phyloP scores from a whole-genome alignment of 768 basidiomycete species.

The Suillus subaureus region DNA sequence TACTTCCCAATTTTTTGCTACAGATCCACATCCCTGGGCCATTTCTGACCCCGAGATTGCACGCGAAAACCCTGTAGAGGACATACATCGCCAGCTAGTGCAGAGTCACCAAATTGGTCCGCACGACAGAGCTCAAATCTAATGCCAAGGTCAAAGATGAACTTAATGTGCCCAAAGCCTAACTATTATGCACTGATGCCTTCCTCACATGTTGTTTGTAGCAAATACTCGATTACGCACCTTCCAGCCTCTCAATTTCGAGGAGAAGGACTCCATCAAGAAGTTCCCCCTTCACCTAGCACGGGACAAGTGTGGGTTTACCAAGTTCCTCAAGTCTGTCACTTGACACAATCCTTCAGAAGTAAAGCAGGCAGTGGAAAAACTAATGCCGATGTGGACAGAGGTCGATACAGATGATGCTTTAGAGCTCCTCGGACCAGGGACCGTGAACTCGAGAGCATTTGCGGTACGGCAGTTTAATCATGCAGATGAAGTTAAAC shows the following conservation, averaged over 20 bases:
- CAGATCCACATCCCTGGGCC: conserved; percentile 80
- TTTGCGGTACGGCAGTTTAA: conserved; percentile 92
- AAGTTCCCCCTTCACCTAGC: conserved; percentile 97
- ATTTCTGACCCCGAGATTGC: conserved; percentile 89
- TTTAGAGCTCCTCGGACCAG: conserved; percentile 89
- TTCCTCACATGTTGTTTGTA: conserved; percentile 30
- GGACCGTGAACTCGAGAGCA: conserved; percentile 87
- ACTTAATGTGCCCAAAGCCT: conserved; percentile 62
- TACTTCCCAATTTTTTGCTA: conserved; percentile 51
- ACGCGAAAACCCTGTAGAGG: conserved; percentile 95
- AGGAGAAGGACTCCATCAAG: conserved; percentile 97
- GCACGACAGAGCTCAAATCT: conserved; percentile 93
- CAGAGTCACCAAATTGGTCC: conserved; percentile 94
- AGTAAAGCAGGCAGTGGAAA: conserved; percentile 97
- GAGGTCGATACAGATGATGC: conserved; percentile 98
- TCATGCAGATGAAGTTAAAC: conserved; percentile 71
- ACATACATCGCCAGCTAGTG: conserved; percentile 91
- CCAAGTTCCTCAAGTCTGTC: conserved; percentile 96
- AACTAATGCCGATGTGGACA: conserved; percentile 92
- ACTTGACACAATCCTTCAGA: conserved; percentile 96
- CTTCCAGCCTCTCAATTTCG: conserved; percentile 78
- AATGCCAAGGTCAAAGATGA: conserved; percentile 95
- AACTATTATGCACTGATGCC: neutral
- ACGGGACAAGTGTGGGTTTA: conserved; percentile 88
- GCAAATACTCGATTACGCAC: conserved; percentile 90